Percentiles rank a stretch among this genome's conserved stretches.
phyloP scores from a whole-genome alignment of 2,329 filamentous ascomycete genomes.

The Fusarium vanettenii region DNA sequence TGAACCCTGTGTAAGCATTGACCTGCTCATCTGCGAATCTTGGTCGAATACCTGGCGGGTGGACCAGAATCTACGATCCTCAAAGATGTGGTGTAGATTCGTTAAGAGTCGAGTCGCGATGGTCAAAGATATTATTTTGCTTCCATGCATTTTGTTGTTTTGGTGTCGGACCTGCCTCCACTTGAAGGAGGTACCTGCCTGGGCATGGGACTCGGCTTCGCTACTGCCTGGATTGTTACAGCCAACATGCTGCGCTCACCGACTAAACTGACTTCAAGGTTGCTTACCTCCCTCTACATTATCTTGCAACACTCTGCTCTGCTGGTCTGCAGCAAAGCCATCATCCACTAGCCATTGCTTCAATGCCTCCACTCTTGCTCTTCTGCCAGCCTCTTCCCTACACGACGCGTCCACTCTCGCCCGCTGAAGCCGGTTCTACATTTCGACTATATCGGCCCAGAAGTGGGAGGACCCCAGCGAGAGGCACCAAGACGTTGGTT shows the following conservation, averaged over 20 bases:
- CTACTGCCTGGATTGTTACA: not conserved
- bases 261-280: not conserved
- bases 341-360: not conserved
- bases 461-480: not conserved
- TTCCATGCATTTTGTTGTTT: not conserved
- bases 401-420: not conserved
- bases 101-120: not conserved
- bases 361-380: not conserved
- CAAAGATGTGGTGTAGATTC: not conserved
- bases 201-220: not conserved
- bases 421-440: not conserved
- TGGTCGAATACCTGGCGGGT: not conserved
- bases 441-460: not conserved
- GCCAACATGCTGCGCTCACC: not conserved
- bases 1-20: slow-evolving; percentile 18
- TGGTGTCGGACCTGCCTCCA: not conserved
- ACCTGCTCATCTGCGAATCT: not conserved
- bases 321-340: not conserved
- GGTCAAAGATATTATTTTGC: not conserved
- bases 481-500: slow-evolving; percentile 1
- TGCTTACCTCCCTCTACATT: not conserved
- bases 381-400: not conserved
- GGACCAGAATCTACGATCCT: not conserved
- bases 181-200: not conserved
- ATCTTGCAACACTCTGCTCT: not conserved